A percentile compares a stretch with the other conserved stretches of the same genome.
These are phyloP conservation scores for Dioscorea dumetorum DNA, from an alignment of 106 monocot species.

Conservation along the genomic window DNA sequence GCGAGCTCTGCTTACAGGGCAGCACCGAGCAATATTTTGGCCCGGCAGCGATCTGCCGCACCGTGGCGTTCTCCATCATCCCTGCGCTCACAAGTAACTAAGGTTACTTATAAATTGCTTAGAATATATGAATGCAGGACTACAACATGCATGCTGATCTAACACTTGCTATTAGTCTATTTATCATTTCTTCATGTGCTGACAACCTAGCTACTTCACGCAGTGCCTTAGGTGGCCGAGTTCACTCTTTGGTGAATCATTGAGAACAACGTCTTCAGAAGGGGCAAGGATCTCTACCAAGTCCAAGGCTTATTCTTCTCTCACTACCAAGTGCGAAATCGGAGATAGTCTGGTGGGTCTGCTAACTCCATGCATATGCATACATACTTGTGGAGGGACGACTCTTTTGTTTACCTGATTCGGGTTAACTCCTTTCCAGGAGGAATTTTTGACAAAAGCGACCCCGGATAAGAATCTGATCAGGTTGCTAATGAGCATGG, in stretches of 20 bases:
- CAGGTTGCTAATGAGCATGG: constrained; percentile 83
- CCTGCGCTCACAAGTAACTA: constrained; percentile 10
- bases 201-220: neutral
- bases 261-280: constrained; percentile 27
- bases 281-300: constrained; percentile 5
- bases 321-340: constrained; percentile 71
- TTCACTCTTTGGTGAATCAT: constrained; percentile 61
- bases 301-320: constrained; percentile 14
- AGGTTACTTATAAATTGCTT: no score
- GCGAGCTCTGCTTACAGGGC: constrained; percentile 60
- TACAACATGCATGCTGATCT: no score
- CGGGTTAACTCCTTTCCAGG: no score
- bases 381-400: no score
- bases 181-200: neutral
- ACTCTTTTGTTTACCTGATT: no score
- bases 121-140: no score
- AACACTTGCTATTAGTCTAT: no score
- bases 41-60: constrained; percentile 15
- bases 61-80: constrained; percentile 14
- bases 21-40: constrained; percentile 20
- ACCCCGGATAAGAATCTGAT: constrained; percentile 91
- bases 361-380: no score
- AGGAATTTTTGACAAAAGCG: constrained; percentile 85
- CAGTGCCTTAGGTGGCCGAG: constrained; percentile 42
- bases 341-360: constrained; percentile 53